Base-by-base conservation (phyloP, 495 filamentous ascomycete genomes). In the Aspergillus bertholletiae region DNA sequence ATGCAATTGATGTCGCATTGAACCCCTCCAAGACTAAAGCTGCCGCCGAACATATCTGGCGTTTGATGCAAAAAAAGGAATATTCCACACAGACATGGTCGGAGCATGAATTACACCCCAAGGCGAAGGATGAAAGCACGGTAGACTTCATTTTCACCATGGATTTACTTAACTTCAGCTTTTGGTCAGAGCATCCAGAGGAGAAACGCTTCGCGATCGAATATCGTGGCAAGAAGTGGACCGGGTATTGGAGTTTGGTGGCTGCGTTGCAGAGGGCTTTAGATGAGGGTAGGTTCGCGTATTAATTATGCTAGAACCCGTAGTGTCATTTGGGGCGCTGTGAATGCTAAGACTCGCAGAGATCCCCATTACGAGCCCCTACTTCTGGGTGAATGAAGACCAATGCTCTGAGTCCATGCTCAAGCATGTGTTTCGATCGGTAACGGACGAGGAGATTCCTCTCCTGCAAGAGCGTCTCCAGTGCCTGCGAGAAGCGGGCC, bases 151-250 rank as follows among this genome's bases (percentile, higher is more conserved):
- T 98, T 46, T 97, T 98, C 67, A 88, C 88, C 13, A 95, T 97
- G 90, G 94, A 98, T 65, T 67, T 98, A 13, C 75, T 98, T 51
- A 98, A 98, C 66, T 98, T 97, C 62, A 92, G 84, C 26, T 98
- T 98, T 70, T 98, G 93, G 92, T 93, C 89, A 22, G 85, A 86
- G 28, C 74, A 75, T 48, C 56, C 69, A 5, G 74, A 79, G 28
- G 75, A 81, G 11, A 78, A 87, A 57, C 75, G 88, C 27, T 97
- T 95, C 70, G 77, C 86, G 8, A 77, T 97, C 7, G 84, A 87
- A 39, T 97, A 96, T 66, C 80, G 79, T 20, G 92, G 84, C 24
- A 86, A 83, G 70, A 81, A 70, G 50, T 96, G 89, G 88, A 96
- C 92, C 2, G 94, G 94, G 24, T 98, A 98, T 63, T 96, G 89